These are phyloP conservation scores for Globisporangium nunn DNA, from an alignment of 352 stramenopile species.

Conservation along the genomic window DNA sequence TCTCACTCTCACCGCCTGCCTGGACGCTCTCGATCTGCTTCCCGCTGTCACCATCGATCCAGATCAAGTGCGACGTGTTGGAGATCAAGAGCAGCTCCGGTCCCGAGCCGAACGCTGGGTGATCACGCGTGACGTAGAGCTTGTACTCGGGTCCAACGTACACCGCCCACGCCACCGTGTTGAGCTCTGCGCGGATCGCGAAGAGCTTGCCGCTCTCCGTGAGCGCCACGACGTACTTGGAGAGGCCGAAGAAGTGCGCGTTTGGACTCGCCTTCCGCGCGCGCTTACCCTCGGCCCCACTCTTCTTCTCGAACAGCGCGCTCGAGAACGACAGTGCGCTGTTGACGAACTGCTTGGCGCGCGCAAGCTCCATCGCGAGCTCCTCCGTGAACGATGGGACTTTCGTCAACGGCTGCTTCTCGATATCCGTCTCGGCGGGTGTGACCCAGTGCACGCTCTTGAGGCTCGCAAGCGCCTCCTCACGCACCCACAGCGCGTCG, in stretches of 20 bases:
- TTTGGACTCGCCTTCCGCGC: conserved; percentile 52
- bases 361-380: conserved; percentile 47
- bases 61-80: conserved; percentile 48
- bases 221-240: conserved; percentile 71
- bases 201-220: conserved; percentile 79
- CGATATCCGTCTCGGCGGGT: conserved; percentile 64
- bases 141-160: conserved; percentile 67
- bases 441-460: conserved; percentile 76
- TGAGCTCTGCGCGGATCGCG: conserved; percentile 70
- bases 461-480: conserved; percentile 73
- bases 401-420: conserved; percentile 60
- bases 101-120: conserved; percentile 61
- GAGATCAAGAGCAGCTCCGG: conserved; percentile 68
- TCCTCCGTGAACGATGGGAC: conserved; percentile 75
- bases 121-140: conserved; percentile 71
- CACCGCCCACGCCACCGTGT: conserved; percentile 57
- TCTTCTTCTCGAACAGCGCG: conserved; percentile 41
- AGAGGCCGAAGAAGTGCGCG: conserved; percentile 77
- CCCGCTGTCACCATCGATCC: conserved; percentile 68
- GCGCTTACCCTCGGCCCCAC: conserved; percentile 15
- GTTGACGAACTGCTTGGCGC: conserved; percentile 39
- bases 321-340: conserved; percentile 40
- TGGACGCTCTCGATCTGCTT: conserved; percentile 30
- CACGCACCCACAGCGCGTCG: conserved; percentile 54
- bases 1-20: conserved; percentile 6